Evolutionary conservation across 2,329 filamentous ascomycete species (phyloP).

Genomic region (Claviceps paspali): DNA sequence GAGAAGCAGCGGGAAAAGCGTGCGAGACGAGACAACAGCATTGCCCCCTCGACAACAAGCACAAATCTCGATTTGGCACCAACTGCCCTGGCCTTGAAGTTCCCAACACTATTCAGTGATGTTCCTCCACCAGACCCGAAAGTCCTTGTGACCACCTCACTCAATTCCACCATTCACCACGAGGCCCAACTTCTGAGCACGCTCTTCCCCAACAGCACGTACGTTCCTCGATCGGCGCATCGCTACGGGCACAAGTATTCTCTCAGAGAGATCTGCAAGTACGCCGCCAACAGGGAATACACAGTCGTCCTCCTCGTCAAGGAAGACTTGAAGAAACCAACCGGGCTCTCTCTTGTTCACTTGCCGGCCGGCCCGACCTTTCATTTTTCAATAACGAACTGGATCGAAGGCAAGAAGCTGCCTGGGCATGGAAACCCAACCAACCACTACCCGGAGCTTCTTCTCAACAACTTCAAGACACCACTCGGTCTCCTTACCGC

Average conservation of each 20-base stretch:
- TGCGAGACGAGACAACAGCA: constrained; percentile 31
- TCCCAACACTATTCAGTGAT: constrained; percentile 46
- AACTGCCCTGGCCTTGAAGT: constrained; percentile 42
- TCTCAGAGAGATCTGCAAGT: constrained; percentile 76
- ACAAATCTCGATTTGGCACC: constrained; percentile 51
- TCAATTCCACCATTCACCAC: constrained; percentile 77
- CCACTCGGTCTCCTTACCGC: constrained; percentile 80
- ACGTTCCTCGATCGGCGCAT: constrained; percentile 75
- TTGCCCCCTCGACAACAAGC: constrained; percentile 43
- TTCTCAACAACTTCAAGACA: constrained; percentile 90
- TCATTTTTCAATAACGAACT: constrained; percentile 82
- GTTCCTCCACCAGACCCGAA: constrained; percentile 53
- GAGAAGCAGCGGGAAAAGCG: constrained; percentile 30
- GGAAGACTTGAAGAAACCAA: constrained; percentile 76
- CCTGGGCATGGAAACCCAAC: constrained; percentile 82
- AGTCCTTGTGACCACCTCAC: constrained; percentile 78
- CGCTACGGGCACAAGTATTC: constrained; percentile 82
- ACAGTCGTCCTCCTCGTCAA: constrained; percentile 74
- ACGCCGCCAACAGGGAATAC: constrained; percentile 67
- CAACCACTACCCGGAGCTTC: constrained; percentile 76
- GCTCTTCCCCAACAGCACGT: constrained; percentile 74
- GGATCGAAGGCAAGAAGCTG: constrained; percentile 74
- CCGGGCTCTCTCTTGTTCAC: constrained; percentile 70
- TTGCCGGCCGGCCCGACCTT: constrained; percentile 78
- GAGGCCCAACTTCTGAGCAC: constrained; percentile 65